Percentiles rank a stretch among this genome's conserved stretches.
phyloP scores from a whole-genome alignment of 306 rosid species.

The Trifolium subterraneum region DNA sequence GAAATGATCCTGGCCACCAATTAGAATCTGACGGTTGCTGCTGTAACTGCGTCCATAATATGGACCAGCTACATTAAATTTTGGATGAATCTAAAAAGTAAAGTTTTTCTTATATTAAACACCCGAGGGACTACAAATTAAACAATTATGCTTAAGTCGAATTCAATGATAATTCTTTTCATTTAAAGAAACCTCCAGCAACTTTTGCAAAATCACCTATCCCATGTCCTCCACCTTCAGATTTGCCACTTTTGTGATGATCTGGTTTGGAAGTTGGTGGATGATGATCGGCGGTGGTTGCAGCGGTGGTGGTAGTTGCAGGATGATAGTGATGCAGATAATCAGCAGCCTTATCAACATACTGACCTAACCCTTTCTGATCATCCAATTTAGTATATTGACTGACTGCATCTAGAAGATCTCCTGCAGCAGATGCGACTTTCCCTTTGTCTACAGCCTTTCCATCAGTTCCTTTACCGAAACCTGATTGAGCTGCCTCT shows the following conservation, averaged over 20 bases:
- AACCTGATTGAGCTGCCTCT: conserved; percentile 43
- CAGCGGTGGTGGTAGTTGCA: neutral
- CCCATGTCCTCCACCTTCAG: conserved; percentile 34
- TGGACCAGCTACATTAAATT: too few relatives aligned
- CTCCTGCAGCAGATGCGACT: conserved; percentile 54
- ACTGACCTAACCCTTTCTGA: conserved; percentile 48
- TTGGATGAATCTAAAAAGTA: too few relatives aligned
- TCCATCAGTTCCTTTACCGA: conserved; percentile 16
- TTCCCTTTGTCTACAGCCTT: conserved; percentile 49
- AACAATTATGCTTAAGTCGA: neutral
- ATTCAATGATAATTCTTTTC: neutral
- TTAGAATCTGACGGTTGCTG: too few relatives aligned
- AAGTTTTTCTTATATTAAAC: too few relatives aligned
- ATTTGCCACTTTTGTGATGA: neutral
- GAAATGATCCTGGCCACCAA: too few relatives aligned
- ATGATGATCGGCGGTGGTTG: neutral
- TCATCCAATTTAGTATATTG: conserved; percentile 54
- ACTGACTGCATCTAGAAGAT: conserved; percentile 39
- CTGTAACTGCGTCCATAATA: too few relatives aligned
- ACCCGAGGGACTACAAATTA: too few relatives aligned
- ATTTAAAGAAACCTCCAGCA: conserved; percentile 45
- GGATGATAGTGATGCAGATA: conserved; percentile 46
- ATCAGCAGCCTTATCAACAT: conserved; percentile 54
- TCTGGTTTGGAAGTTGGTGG: conserved; percentile 20
- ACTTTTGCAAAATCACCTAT: conserved; percentile 36